phyloP scores from a whole-genome alignment of 192 early-diverging fungal species.

The Podila verticillata region DNA sequence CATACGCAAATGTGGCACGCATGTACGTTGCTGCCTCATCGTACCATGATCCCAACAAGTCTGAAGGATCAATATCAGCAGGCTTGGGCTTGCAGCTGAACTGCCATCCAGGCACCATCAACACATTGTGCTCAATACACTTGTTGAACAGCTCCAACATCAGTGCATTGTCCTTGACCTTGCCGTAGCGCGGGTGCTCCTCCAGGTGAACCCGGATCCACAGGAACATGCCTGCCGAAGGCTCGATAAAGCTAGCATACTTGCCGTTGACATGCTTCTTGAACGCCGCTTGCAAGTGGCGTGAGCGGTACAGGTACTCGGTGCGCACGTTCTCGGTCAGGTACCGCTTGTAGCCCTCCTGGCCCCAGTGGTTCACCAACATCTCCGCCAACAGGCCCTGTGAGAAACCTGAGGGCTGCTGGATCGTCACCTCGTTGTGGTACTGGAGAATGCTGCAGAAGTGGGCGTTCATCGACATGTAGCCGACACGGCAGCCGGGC shows the following conservation, averaged over 20 bases:
- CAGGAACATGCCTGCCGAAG: conserved; percentile 86
- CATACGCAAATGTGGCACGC: conserved; percentile 70
- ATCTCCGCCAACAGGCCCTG: conserved; percentile 77
- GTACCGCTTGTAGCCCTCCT: conserved; percentile 76
- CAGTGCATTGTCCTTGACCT: conserved; percentile 53
- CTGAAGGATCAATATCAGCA: conserved; percentile 14
- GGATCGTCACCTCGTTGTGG: conserved; percentile 79
- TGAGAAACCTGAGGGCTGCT: conserved; percentile 82
- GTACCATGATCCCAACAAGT: conserved; percentile 28
- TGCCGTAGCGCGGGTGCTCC: conserved; percentile 33
- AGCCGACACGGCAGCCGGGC: conserved; percentile 81
- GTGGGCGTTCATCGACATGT: conserved; percentile 65
- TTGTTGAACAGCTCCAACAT: conserved; percentile 62
- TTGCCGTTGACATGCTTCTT: conserved; percentile 60
- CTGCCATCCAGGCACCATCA: conserved; percentile 70
- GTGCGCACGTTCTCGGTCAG: conserved; percentile 65
- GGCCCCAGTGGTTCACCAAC: conserved; percentile 74
- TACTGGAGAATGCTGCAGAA: conserved; percentile 79
- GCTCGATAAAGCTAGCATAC: conserved; percentile 61
- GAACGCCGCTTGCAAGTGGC: conserved; percentile 67
- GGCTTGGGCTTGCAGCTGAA: conserved; percentile 61
- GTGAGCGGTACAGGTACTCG: conserved; percentile 76
- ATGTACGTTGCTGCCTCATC: conserved; percentile 63
- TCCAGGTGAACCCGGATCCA: conserved; percentile 73
- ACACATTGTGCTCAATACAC: conserved; percentile 64